A percentile compares a stretch with the other conserved stretches of the same genome.
These are phyloP conservation scores for Pichia sp. DNA, from an alignment of 1,139 yeast species.

Conservation along the genomic window DNA sequence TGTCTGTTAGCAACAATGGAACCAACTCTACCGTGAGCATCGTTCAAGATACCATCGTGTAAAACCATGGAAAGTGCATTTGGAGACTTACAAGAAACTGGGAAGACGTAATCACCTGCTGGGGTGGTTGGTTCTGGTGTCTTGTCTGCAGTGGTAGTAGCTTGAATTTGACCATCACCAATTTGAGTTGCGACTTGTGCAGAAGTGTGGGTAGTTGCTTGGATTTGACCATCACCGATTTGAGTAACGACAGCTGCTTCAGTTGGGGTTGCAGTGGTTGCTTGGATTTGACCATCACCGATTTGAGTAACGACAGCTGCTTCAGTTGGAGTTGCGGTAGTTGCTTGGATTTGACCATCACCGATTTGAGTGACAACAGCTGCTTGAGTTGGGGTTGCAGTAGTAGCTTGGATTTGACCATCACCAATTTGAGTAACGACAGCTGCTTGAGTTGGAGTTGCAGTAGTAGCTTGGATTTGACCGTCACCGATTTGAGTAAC, in stretches of 20 bases:
- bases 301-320: too few species aligned
- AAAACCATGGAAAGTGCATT: constrained; percentile 52
- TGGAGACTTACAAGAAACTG: constrained; percentile 43
- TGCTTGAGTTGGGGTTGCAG: constrained; percentile 17
- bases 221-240: constrained; percentile 42
- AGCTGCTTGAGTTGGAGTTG: constrained; percentile 24
- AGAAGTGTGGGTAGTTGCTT: constrained; percentile 30
- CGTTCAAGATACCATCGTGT: constrained; percentile 46
- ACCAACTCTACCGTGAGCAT: constrained; percentile 64
- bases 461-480: constrained; percentile 44
- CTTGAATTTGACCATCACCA: constrained; percentile 24
- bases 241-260: constrained; percentile 26
- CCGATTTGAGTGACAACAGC: constrained; percentile 5
- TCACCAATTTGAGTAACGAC: constrained; percentile 35
- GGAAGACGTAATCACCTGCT: constrained; percentile 22
- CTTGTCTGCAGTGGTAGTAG: constrained; percentile 14
- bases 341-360: constrained; percentile 6
- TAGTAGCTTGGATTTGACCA: constrained; percentile 36
- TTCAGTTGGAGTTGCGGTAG: too few species aligned
- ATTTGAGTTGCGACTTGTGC: constrained; percentile 31
- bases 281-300: too few species aligned
- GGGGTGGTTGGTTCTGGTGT: constrained; percentile 7
- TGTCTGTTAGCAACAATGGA: constrained; percentile 81
- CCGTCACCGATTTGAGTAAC: constrained; percentile 54
- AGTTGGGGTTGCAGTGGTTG: too few species aligned